Percentiles rank a stretch among this genome's conserved stretches.
phyloP scores from a whole-genome alignment of 2,329 filamentous ascomycete species.

The Trichoderma afroharzianum region DNA sequence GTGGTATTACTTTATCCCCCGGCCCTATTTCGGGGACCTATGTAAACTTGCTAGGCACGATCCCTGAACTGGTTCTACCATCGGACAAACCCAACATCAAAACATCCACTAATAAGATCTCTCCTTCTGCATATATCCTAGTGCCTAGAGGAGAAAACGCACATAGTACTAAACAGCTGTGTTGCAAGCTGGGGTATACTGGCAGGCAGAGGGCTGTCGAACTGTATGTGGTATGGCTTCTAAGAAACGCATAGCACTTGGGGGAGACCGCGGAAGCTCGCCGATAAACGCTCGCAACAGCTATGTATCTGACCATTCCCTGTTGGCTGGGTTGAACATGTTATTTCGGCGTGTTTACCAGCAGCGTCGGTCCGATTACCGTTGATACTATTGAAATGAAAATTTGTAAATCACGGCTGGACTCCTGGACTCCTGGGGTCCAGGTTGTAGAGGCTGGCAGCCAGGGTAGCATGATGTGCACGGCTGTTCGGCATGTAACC shows the following conservation, averaged over 20 bases:
- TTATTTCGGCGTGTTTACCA: not conserved
- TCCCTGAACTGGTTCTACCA: not conserved
- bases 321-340: not conserved
- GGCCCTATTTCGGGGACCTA: constrained; percentile 1
- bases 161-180: not conserved
- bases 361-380: not conserved
- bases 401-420: not conserved
- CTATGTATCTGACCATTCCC: not conserved
- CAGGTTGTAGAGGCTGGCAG: not conserved
- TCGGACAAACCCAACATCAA: not conserved
- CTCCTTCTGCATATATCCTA: constrained; percentile 1
- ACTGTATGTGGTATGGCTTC: not conserved
- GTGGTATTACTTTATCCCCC: not conserved
- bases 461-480: not conserved
- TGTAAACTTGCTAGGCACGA: not conserved
- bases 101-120: constrained; percentile 2
- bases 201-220: not conserved
- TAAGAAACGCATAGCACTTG: not conserved
- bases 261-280: not conserved
- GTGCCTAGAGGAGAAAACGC: not conserved
- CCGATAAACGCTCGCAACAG: not conserved
- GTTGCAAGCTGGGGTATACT: not conserved
- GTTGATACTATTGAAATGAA: not conserved
- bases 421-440: not conserved
- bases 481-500: not conserved